A percentile compares a stretch with the other conserved stretches of the same genome.
phyloP scores from a whole-genome alignment of 148 eudicot genomes.

The Beta vulgaris region DNA sequence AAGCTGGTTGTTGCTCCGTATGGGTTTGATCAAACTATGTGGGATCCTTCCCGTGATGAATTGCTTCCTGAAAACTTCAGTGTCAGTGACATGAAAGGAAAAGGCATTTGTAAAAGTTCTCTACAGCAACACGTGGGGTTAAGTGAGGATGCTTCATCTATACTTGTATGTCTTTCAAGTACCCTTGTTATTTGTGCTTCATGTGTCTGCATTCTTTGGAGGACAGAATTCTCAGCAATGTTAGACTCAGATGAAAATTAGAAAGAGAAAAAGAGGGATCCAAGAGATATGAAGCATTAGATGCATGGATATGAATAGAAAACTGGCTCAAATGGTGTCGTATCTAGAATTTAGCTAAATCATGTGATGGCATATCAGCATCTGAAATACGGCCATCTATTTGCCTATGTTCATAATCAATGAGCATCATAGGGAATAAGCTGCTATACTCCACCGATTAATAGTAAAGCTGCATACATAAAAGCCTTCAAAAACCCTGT shows the following conservation, averaged over 20 bases:
- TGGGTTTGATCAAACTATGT: slow-evolving; percentile 46
- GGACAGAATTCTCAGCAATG: background rate
- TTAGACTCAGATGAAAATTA: background rate
- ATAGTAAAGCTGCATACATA: background rate
- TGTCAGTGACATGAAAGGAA: slow-evolving; percentile 54
- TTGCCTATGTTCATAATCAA: background rate
- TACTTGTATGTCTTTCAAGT: slow-evolving; percentile 43
- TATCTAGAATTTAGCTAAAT: background rate
- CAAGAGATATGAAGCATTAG: background rate
- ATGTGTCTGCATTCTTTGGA: background rate
- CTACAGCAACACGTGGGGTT: slow-evolving; percentile 44
- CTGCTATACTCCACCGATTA: background rate
- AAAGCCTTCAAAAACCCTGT: background rate
- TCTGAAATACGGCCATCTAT: background rate
- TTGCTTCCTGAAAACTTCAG: slow-evolving; percentile 46
- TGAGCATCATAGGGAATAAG: background rate
- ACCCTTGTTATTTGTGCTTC: background rate
- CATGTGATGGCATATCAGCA: background rate
- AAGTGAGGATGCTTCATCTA: slow-evolving; percentile 34
- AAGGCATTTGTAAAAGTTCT: slow-evolving; percentile 48
- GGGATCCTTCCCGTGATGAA: slow-evolving; percentile 62
- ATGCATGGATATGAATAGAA: background rate
- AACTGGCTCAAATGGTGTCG: background rate
- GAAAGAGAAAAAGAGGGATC: background rate
- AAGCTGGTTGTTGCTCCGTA: slow-evolving; percentile 51